phyloP scores from a whole-genome alignment of 116 monocot species.

The Trichopus zeylanicus region DNA sequence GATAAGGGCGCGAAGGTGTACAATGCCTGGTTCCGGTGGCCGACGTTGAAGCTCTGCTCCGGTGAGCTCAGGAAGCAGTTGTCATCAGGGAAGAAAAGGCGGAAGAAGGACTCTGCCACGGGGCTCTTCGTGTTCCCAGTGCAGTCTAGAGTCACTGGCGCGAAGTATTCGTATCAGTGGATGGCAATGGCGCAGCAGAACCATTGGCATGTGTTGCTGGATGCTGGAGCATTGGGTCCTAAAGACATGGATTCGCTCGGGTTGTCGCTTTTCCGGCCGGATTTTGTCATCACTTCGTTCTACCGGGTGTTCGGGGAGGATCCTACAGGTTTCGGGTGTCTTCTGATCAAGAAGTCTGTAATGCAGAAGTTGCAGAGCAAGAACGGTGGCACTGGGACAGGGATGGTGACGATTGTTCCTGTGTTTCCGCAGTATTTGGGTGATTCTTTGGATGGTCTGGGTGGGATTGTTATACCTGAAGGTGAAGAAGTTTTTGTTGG shows the following conservation, averaged over 20 bases:
- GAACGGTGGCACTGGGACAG: slow-evolving; percentile 65
- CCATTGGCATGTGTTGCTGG: slow-evolving; percentile 96
- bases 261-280: slow-evolving; percentile 81
- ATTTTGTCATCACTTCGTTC: slow-evolving; percentile 98
- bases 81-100: slow-evolving; percentile 47
- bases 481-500: slow-evolving; percentile 29
- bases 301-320: slow-evolving; percentile 89
- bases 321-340: slow-evolving; percentile 83
- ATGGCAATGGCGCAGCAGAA: slow-evolving; percentile 97
- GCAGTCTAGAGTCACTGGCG: slow-evolving; percentile 85
- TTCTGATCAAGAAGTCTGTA: slow-evolving; percentile 84
- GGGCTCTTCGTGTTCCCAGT: slow-evolving; percentile 94
- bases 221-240: slow-evolving; percentile 93
- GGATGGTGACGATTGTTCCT: slow-evolving; percentile 79
- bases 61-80: slow-evolving; percentile 77
- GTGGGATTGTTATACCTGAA: slow-evolving; percentile 25
- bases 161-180: slow-evolving; percentile 98
- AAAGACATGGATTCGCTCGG: slow-evolving; percentile 99
- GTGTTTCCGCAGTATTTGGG: slow-evolving; percentile 77
- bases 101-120: slow-evolving; percentile 65
- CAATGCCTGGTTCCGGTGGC: slow-evolving; percentile 84
- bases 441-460: slow-evolving; percentile 66
- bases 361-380: slow-evolving; percentile 57
- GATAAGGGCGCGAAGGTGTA: slow-evolving; percentile 75
- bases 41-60: slow-evolving; percentile 66